These are phyloP conservation scores for Malus hybrid DNA, from an alignment of 331 rosid genomes.

Conservation along the genomic window DNA sequence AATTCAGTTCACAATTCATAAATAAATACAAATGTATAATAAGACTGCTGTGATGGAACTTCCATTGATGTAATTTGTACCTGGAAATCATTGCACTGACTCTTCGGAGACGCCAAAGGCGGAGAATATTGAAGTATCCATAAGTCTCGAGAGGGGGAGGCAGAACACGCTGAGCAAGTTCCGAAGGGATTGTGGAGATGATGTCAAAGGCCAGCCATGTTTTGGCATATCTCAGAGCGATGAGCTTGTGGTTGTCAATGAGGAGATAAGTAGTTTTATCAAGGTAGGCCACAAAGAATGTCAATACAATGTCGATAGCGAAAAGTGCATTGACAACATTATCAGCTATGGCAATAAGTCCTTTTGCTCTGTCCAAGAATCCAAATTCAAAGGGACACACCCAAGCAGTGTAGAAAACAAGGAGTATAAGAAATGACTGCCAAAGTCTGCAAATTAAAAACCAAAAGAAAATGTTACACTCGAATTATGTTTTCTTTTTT, in stretches of 20 bases:
- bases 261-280: constrained; percentile 54
- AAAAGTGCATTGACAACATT: constrained; percentile 58
- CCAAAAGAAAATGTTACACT: neutral
- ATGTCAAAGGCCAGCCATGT: constrained; percentile 61
- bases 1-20: no score
- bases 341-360: constrained; percentile 24
- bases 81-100: constrained; percentile 69
- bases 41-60: neutral
- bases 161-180: constrained; percentile 24
- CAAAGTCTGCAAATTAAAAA: constrained; percentile 37
- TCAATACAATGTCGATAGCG: constrained; percentile 49
- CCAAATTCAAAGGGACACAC: constrained; percentile 76
- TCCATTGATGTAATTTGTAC: constrained; percentile 14
- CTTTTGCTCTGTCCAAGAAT: constrained; percentile 29
- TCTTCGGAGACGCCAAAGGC: constrained; percentile 84
- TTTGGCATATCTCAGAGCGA: constrained; percentile 53
- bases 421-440: constrained; percentile 40
- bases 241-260: constrained; percentile 29
- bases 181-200: constrained; percentile 53
- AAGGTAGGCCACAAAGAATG: constrained; percentile 71
- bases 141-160: constrained; percentile 34
- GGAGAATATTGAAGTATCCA: constrained; percentile 63
- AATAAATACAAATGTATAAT: neutral
- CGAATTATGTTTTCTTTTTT: neutral
- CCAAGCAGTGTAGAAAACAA: constrained; percentile 79